Conservation (phyloP, 163 green algal genomes). For the Trebouxia gelatinosa region DNA sequence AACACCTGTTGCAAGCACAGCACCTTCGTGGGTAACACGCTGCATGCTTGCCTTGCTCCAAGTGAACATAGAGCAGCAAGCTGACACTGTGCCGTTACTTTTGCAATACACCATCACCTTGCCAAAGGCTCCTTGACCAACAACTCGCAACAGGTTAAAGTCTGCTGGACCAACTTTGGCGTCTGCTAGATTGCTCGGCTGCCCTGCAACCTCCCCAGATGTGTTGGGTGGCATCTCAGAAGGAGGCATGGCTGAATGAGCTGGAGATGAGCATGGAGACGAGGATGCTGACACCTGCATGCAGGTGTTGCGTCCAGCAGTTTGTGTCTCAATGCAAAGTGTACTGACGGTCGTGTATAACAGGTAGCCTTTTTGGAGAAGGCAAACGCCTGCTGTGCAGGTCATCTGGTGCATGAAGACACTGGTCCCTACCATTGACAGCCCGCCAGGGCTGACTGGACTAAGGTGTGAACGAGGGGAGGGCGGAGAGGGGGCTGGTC, state of each 20-base stretch:
- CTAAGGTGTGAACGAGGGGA: conserved; percentile 19
- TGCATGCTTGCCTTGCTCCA: too few species aligned
- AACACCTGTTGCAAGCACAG: conserved; percentile 67
- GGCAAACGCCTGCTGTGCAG: not conserved
- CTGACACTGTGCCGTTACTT: too few species aligned
- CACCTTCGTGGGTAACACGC: too few species aligned
- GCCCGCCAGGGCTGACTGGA: not conserved
- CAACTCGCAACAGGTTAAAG: conserved; percentile 93
- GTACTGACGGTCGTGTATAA: not conserved
- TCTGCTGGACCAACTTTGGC: conserved; percentile 72
- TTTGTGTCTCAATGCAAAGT: not conserved
- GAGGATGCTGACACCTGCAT: not conserved
- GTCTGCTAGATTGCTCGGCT: conserved; percentile 9
- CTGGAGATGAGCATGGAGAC: not conserved
- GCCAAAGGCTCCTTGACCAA: conserved; percentile 97
- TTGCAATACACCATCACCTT: too few species aligned
- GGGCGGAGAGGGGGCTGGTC: not conserved
- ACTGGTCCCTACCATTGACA: conserved; percentile 5
- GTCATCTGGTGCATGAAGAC: not conserved
- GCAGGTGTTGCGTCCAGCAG: not conserved
- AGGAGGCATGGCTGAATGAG: conserved; percentile 13
- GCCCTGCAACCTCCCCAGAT: conserved; percentile 16
- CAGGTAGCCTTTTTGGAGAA: not conserved
- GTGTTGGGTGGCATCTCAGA: conserved; percentile 23
- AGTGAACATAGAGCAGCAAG: too few species aligned